phyloP scores from a whole-genome alignment of 139 green algal genomes.

The Chlorella sp. region DNA sequence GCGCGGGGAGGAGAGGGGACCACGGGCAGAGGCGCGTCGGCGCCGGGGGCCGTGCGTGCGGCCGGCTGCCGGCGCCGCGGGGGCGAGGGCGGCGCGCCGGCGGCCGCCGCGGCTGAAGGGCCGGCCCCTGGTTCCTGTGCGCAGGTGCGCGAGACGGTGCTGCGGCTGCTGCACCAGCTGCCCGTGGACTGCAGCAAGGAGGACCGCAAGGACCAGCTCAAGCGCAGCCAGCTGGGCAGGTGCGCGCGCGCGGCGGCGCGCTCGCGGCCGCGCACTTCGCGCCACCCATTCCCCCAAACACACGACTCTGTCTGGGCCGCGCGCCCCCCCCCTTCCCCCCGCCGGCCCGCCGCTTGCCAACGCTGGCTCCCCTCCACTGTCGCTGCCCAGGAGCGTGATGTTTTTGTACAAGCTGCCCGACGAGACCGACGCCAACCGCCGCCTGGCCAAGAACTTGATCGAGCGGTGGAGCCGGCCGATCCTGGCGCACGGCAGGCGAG shows the following conservation, averaged over 20 bases:
- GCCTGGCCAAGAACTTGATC: slow-evolving; percentile 60
- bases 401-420: slow-evolving; percentile 74
- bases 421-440: slow-evolving; percentile 58
- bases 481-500: slow-evolving; percentile 46
- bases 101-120: neutral
- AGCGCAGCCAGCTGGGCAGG: slow-evolving; percentile 58
- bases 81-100: too few species aligned
- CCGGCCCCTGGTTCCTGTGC: neutral
- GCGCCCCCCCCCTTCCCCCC: too few species aligned
- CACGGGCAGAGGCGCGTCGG: too few species aligned
- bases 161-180: slow-evolving; percentile 56
- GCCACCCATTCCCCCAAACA: too few species aligned
- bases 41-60: too few species aligned
- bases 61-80: too few species aligned
- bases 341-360: too few species aligned
- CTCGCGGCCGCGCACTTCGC: too few species aligned
- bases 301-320: too few species aligned
- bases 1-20: too few species aligned
- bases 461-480: slow-evolving; percentile 73
- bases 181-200: slow-evolving; percentile 51
- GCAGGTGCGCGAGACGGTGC: slow-evolving; percentile 42
- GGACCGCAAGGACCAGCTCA: slow-evolving; percentile 67
- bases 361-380: too few species aligned
- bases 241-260: too few species aligned
- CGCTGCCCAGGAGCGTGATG: slow-evolving; percentile 71